These are phyloP conservation scores for Verruconis gallopava DNA, from an alignment of 2,329 filamentous ascomycete species.

Conservation along the genomic window DNA sequence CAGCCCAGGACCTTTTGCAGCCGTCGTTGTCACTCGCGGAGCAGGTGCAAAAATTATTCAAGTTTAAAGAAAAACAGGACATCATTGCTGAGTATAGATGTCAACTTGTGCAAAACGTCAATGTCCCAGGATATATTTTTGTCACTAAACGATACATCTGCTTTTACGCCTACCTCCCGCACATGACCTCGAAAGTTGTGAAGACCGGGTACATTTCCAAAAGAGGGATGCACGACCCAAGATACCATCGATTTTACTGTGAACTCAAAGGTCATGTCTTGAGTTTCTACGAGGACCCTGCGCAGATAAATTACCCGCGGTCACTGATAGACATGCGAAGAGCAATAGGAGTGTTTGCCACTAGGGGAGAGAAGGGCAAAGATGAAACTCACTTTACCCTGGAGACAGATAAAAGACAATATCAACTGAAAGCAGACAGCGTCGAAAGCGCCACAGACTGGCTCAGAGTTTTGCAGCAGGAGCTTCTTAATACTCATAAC, in stretches of 20 bases:
- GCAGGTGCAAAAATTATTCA: slow-evolving; percentile 53
- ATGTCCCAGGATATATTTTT: slow-evolving; percentile 92
- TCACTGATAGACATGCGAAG: slow-evolving; percentile 88
- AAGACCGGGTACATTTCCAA: slow-evolving; percentile 87
- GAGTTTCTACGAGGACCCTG: slow-evolving; percentile 73
- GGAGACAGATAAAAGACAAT: slow-evolving; percentile 68
- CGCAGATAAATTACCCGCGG: slow-evolving; percentile 80
- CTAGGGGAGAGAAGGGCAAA: slow-evolving; percentile 57
- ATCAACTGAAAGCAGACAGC: slow-evolving; percentile 83
- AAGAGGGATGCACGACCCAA: slow-evolving; percentile 74
- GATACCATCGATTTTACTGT: slow-evolving; percentile 88
- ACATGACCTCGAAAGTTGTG: slow-evolving; percentile 59
- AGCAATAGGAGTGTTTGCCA: slow-evolving; percentile 71
- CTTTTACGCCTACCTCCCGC: slow-evolving; percentile 94
- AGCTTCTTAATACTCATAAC: slow-evolving; percentile 91
- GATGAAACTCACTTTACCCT: slow-evolving; percentile 68
- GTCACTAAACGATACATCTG: slow-evolving; percentile 87
- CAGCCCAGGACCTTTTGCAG: slow-evolving; percentile 9
- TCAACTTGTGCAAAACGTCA: slow-evolving; percentile 80
- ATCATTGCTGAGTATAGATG: slow-evolving; percentile 91
- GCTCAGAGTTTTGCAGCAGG: slow-evolving; percentile 86
- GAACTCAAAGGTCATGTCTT: slow-evolving; percentile 82
- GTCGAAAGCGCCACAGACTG: slow-evolving; percentile 82
- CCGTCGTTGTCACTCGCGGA: slow-evolving; percentile 12
- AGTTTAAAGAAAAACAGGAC: slow-evolving; percentile 68